phyloP scores from a whole-genome alignment of 169 alveolate genomes.

The Plasmodium gallinaceum region DNA sequence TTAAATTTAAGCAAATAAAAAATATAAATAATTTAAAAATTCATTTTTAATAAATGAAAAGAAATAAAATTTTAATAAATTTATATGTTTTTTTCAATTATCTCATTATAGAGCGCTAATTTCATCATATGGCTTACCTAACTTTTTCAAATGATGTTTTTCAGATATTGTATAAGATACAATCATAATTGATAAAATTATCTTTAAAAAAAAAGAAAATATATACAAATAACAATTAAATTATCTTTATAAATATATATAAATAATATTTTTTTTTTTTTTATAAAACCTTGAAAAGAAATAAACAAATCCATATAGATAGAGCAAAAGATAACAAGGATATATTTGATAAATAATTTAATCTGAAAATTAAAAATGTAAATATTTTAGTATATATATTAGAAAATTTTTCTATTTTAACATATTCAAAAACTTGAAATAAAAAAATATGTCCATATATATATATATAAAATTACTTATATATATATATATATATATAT shows the following conservation, averaged over 20 bases:
- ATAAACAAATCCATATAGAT: slow-evolving; percentile 71
- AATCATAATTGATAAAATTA: slow-evolving; percentile 62
- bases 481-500: background rate
- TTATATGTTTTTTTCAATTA: too few species aligned
- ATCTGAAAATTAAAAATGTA: slow-evolving; percentile 28
- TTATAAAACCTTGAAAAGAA: slow-evolving; percentile 68
- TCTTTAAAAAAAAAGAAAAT: slow-evolving; percentile 14
- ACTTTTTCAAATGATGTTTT: slow-evolving; percentile 49
- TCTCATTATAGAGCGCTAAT: slow-evolving; percentile 57
- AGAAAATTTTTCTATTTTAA: background rate
- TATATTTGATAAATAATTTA: slow-evolving; percentile 69
- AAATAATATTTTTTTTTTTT: background rate
- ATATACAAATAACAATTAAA: too few species aligned
- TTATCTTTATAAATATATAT: slow-evolving; percentile 5
- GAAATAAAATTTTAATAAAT: too few species aligned
- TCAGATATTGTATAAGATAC: slow-evolving; percentile 73
- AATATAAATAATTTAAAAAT: too few species aligned
- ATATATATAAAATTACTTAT: too few species aligned
- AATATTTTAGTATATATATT: background rate
- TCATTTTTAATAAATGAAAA: too few species aligned
- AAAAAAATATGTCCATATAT: background rate
- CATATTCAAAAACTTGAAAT: background rate
- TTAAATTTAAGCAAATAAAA: too few species aligned
- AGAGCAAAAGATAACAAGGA: slow-evolving; percentile 66
- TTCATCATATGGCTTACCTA: slow-evolving; percentile 73